Conservation (phyloP, 768 basidiomycete species). For the Trichaptum fuscoviolaceum region DNA sequence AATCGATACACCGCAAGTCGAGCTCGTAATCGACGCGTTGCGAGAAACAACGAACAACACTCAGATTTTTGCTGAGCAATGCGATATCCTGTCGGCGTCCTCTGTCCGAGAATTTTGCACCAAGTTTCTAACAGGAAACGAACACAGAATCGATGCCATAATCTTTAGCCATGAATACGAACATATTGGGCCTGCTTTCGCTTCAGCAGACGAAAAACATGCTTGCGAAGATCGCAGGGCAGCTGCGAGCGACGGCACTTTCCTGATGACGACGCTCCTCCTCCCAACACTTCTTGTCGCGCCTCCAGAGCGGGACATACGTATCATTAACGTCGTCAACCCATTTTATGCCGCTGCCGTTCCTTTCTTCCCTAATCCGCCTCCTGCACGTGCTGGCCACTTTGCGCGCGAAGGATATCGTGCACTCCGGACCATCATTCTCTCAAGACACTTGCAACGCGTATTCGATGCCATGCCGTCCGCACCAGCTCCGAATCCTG, state of each 20-base stretch:
- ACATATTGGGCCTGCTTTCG: conserved; percentile 49
- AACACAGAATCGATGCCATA: conserved; percentile 71
- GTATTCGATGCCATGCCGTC: conserved; percentile 73
- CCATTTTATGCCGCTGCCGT: conserved; percentile 85
- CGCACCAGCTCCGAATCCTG: conserved; percentile 51
- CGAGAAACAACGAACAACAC: conserved; percentile 69
- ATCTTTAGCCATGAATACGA: conserved; percentile 75
- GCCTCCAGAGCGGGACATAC: conserved; percentile 84
- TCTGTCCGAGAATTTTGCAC: conserved; percentile 68
- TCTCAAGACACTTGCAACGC: conserved; percentile 78
- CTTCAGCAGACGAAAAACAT: conserved; percentile 17
- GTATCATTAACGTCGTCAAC: conserved; percentile 82
- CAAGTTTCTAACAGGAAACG: conserved; percentile 57
- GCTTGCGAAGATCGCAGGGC: conserved; percentile 38
- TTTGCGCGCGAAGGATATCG: conserved; percentile 52
- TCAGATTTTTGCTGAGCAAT: conserved; percentile 74
- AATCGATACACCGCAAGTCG: conserved; percentile 45
- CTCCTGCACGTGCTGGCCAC: conserved; percentile 43
- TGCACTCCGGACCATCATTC: conserved; percentile 56
- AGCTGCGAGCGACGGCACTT: conserved; percentile 57
- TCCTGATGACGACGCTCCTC: conserved; percentile 72
- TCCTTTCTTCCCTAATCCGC: conserved; percentile 31
- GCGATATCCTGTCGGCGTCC: conserved; percentile 60
- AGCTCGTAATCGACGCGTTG: conserved; percentile 61
- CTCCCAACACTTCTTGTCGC: conserved; percentile 77